Percentiles rank a stretch among this genome's conserved stretches.
phyloP scores from a whole-genome alignment of 1,284 basidiomycete species.

The Schizophyllum commune region DNA sequence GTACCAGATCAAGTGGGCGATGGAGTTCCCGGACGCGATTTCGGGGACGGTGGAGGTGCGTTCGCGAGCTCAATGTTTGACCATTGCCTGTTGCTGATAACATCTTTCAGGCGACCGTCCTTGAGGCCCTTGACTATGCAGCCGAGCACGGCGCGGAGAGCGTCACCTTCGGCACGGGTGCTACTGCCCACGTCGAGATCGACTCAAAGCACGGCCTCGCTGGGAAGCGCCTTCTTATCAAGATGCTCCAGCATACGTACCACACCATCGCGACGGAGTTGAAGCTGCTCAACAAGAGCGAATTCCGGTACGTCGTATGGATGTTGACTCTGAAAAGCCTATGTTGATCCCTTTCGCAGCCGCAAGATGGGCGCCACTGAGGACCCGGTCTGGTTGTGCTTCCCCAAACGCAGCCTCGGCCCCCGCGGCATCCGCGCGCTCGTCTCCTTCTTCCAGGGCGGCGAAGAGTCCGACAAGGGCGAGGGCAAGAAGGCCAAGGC shows the following conservation, averaged over 20 bases:
- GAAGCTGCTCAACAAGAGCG: conserved; percentile 31
- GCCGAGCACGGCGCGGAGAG: conserved; percentile 32
- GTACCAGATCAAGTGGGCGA: conserved; percentile 53
- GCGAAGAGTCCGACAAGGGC: background rate
- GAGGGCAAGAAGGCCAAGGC: background rate
- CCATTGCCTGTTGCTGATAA: background rate
- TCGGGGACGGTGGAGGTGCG: background rate
- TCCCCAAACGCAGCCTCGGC: conserved; percentile 18
- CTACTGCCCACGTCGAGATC: conserved; percentile 23
- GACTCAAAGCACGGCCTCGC: conserved; percentile 24
- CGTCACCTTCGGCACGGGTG: conserved; percentile 41
- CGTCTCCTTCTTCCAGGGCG: conserved; percentile 17
- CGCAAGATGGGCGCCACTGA: conserved; percentile 10
- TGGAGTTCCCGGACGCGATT: conserved; percentile 40
- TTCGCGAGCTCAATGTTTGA: background rate
- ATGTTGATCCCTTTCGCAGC: background rate
- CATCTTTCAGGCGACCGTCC: conserved; percentile 22
- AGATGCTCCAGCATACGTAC: conserved; percentile 40
- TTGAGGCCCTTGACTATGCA: conserved; percentile 38
- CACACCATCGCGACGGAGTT: conserved; percentile 34
- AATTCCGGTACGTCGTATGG: background rate
- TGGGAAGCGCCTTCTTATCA: conserved; percentile 27
- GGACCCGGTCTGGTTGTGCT: conserved; percentile 18
- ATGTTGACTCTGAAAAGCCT: background rate
- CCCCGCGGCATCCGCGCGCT: conserved; percentile 30